Percentiles rank a stretch among this genome's conserved stretches.
Conservation (phyloP, 2,329 filamentous ascomycete species). For the Triangularia verruculosa region DNA sequence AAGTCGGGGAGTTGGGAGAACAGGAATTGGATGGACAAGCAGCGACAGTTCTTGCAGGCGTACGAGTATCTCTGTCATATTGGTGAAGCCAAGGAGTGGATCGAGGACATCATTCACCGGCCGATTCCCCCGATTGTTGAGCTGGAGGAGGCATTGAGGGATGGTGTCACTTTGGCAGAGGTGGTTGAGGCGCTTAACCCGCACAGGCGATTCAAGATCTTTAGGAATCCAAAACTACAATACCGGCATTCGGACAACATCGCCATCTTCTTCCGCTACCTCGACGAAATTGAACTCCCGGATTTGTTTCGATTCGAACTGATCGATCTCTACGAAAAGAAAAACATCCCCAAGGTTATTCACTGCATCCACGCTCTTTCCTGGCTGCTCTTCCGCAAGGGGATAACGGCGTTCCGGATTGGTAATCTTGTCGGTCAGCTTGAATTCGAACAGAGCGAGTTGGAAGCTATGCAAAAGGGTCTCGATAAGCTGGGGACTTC, state of each 20-base stretch:
- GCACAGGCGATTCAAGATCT: slow-evolving; percentile 73
- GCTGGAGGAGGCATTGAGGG: slow-evolving; percentile 84
- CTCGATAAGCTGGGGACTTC: slow-evolving; percentile 91
- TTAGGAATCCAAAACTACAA: slow-evolving; percentile 79
- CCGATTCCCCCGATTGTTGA: slow-evolving; percentile 89
- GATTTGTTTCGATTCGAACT: slow-evolving; percentile 96
- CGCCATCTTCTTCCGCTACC: slow-evolving; percentile 88
- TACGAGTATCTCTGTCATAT: slow-evolving; percentile 99
- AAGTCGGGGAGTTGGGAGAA: slow-evolving; percentile 62
- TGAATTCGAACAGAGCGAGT: slow-evolving; percentile 94
- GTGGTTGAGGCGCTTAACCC: slow-evolving; percentile 87
- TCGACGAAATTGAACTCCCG: slow-evolving; percentile 86
- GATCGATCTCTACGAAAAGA: slow-evolving; percentile 98
- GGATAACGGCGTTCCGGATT: slow-evolving; percentile 92
- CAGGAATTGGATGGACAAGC: slow-evolving; percentile 98
- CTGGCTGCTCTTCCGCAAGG: slow-evolving; percentile 94
- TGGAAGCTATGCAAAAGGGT: slow-evolving; percentile 95
- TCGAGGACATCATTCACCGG: slow-evolving; percentile 82
- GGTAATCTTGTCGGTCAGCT: slow-evolving; percentile 95
- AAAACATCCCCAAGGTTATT: slow-evolving; percentile 98
- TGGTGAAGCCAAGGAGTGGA: slow-evolving; percentile 98
- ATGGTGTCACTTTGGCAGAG: slow-evolving; percentile 92
- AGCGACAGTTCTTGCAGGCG: slow-evolving; percentile 90
- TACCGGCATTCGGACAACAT: slow-evolving; percentile 98
- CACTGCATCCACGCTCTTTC: slow-evolving; percentile 97